Base-by-base conservation (phyloP, 352 stramenopile genomes). In the Phytophthora pseudosyringae region DNA sequence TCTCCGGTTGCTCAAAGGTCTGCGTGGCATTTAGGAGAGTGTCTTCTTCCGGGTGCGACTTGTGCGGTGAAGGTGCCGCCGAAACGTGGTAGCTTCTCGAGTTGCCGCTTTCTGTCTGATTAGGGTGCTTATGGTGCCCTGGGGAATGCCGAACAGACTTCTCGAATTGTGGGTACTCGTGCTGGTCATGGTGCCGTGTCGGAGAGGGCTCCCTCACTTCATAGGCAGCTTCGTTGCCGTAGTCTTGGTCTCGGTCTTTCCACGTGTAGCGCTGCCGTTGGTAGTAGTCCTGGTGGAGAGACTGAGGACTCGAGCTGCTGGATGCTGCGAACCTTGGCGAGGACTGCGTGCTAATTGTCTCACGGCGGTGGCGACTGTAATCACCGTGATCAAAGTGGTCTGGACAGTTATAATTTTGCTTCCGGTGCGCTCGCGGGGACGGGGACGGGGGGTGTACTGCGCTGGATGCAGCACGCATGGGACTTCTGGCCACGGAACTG, bases 221-320 rank as follows among this genome's bases (percentile, higher is more conserved):
- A n/a, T 39, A 59, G 11, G 54, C 18, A 11, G 35, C 5, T 59
- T 66, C 46, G 26, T 48, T 52, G 40, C 18, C 33, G 28, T 54
- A 50, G 8, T 60, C 28, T 13, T 57, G 40, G 39, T 50, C 50
- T 31, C 43, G 60, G 5, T 31, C 29, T 3, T 64, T 58, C 65
- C 65, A 65, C n/a, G 21, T 46, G 38, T 53, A 61, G 7, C 35
- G 46, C n/a, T 60, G 44, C 12, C 41, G 50, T n/a, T 56, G 50
- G 31, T 60, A 44, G 26, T 32, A 40, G 32, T 51, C 46, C n/a
- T 61, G 55, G 12, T 45, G 40, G 12, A 36, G 21, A 26, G 16
- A 45, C 28, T 59, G 50, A n/a, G 68, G 59, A 10, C 15, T 49
- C 40, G 43, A 61, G 13, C 33, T 66, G 15, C 38, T 54, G 33